Evolutionary conservation across 2,329 filamentous ascomycete genomes (phyloP).

Genomic region (Juglanconis sp.): DNA sequence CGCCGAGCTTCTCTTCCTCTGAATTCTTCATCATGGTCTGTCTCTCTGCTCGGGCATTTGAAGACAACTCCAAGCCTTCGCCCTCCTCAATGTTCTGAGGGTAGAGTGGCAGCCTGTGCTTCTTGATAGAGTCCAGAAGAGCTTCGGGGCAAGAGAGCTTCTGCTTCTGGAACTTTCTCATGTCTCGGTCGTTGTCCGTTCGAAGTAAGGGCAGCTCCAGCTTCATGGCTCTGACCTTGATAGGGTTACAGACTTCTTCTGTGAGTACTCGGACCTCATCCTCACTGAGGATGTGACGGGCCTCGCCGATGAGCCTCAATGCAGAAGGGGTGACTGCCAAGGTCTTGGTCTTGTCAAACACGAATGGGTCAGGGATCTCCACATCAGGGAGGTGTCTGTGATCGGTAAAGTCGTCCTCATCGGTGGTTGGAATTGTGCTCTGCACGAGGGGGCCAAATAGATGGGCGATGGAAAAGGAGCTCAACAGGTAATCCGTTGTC

Average conservation of each 20-base stretch:
- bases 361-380: background rate
- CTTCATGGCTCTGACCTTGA: constrained; percentile 14
- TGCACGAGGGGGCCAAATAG: constrained; percentile 3
- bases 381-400: constrained; percentile 1
- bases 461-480: constrained; percentile 14
- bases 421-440: constrained; percentile 2
- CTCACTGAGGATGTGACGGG: constrained; percentile 2
- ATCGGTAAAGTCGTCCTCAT: constrained; percentile 11
- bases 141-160: constrained; percentile 15
- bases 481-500: constrained; percentile 7
- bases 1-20: constrained; percentile 21
- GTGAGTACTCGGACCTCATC: constrained; percentile 5
- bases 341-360: background rate
- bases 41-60: background rate
- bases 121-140: constrained; percentile 9
- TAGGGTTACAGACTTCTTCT: background rate
- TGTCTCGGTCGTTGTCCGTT: constrained; percentile 24
- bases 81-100: constrained; percentile 22
- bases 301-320: constrained; percentile 3
- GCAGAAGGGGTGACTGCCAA: background rate
- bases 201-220: constrained; percentile 24
- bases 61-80: constrained; percentile 26
- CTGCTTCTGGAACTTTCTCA: constrained; percentile 17
- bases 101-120: constrained; percentile 24
- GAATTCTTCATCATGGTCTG: constrained; percentile 15